Base-by-base conservation (phyloP, 1,139 yeast species). In the Eremothecium gossypii region DNA sequence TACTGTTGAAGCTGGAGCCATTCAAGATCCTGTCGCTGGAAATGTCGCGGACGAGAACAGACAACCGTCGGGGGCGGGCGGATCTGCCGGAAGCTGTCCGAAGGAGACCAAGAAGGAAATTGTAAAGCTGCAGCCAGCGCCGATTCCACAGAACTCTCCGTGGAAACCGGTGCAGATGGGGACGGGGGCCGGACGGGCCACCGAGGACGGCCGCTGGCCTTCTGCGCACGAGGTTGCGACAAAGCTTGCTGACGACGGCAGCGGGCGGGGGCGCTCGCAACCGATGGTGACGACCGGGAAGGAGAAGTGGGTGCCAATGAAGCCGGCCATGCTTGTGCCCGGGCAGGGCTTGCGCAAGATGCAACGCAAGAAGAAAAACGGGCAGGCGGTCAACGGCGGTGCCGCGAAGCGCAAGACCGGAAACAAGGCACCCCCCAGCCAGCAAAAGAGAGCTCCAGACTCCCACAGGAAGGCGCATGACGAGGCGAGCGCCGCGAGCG, bases 261-360 rank as follows among this genome's bases (percentile, higher is more conserved):
- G 57, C 36, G 46, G 54, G 44, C 58, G 59, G 45, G 55, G 52
- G 8, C 50, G 51, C 29, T 52, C 58, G 30, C 60, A 64, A 39
- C 60, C 67, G 14, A 34, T 34, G 27, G 61, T 67, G 17, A 67
- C 65, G 42, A 75, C 83, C 30, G 77, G 80, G 49, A 77, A 79
- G 51, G 87, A 82, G 55, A 85, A 85, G 64, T 86, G 95, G 95
- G 83, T 84, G 37, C 95, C 95, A n/a, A 79, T 81, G 59, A 75
- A 77, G 51, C 93, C 91, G 52, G 50, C 49, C 38, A 37, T 44
- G 26, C 49, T 58, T 30, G 53, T 47, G 9, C 49, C 51, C 36
- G 45, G 57, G 40, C 58, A 61, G 45, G 55, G 36, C 27, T 39
- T 45, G 13, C 45, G 41, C 39, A 41, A 44, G 39, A 39, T 31